Evolutionary conservation across 2,329 filamentous ascomycete genomes (phyloP), one percentile per base, ranked within the genome.

Genomic region (Truncatella angustata): DNA sequence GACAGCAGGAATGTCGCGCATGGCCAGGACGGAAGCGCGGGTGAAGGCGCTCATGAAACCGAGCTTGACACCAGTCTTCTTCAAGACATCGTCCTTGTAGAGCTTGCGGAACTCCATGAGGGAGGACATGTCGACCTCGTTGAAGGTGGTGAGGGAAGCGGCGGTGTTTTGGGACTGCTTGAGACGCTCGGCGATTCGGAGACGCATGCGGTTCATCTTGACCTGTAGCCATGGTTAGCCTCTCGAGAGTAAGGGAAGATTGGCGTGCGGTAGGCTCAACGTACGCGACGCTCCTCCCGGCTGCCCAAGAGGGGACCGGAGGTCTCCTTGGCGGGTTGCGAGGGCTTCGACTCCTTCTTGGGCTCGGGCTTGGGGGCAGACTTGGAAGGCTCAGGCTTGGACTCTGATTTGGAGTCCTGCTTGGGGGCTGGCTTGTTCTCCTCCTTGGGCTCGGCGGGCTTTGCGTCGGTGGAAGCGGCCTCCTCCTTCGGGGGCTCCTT

Each of bases 1-100:
- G 64, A 97, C 90, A 2, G 87, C 87, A 11, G 92, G 94, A n/a
- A 97, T 78, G 58, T 97, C 92, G 65, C 88, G 89, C 90, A 97
- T 96, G 53, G 94, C 94, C 54, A 97, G 78, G 40, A 96, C 85
- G 63, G 85, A 90, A 44, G 94, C 94, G 58, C 88, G 89, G 4
- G 93, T 90, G 74, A 99, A 99, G 51, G 93, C 93, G 70, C 91
- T 94, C 93, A 99, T 97, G 79, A 97, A 99, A n/a, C 94, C 94
- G 50, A 99, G 87, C 79, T 97, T 99, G 53, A 97, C 88, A 40
- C 92, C 93, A 9, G 90, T 94, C 79, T 93, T 96, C 82, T 97
- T 96, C 53, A 97, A 78, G 20, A 97, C 78, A 54, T 96, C 92
- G 54, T 97, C 93, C 79, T 97, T 97, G 82, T 97, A 97, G 43